These are phyloP conservation scores for Plenodomus tracheiphilus DNA, from an alignment of 2,329 filamentous ascomycete genomes.

Conservation along the genomic window DNA sequence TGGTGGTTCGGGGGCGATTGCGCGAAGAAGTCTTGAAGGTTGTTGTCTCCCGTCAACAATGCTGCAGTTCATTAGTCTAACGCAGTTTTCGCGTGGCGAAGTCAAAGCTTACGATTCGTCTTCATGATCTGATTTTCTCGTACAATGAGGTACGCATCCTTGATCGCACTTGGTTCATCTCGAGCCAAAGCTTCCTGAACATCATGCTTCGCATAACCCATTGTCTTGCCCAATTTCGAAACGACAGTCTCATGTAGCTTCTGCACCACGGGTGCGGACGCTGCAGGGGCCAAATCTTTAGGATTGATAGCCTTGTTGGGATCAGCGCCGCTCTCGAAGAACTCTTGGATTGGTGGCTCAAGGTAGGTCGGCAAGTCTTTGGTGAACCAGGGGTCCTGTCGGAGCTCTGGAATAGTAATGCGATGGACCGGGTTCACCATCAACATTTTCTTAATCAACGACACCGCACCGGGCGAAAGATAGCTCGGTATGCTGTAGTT, in stretches of 20 bases:
- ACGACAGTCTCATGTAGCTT: conserved; percentile 91
- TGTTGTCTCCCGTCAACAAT: conserved; percentile 56
- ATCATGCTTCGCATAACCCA: conserved; percentile 95
- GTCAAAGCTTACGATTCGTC: conserved; percentile 76
- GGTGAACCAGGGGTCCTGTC: conserved; percentile 91
- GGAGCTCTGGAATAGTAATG: conserved; percentile 91
- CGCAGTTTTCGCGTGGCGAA: background rate
- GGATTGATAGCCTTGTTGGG: conserved; percentile 88
- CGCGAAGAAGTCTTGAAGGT: conserved; percentile 58
- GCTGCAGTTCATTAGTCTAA: conserved; percentile 46
- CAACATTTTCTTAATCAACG: conserved; percentile 88
- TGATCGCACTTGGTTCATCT: conserved; percentile 94
- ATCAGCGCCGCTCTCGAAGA: conserved; percentile 91
- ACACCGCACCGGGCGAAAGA: conserved; percentile 80
- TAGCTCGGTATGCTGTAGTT: conserved; percentile 92
- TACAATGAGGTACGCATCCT: conserved; percentile 98
- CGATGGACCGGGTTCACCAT: conserved; percentile 93
- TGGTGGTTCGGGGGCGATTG: conserved; percentile 59
- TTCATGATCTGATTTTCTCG: conserved; percentile 98
- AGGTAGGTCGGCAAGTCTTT: conserved; percentile 86
- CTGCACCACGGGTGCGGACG: conserved; percentile 75
- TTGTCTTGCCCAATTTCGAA: conserved; percentile 93
- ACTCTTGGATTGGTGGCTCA: conserved; percentile 84
- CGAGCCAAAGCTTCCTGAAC: conserved; percentile 92
- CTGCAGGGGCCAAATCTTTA: conserved; percentile 74